These are phyloP conservation scores for Bipolaris zeicola DNA, from an alignment of 2,329 filamentous ascomycete species.

Conservation along the genomic window DNA sequence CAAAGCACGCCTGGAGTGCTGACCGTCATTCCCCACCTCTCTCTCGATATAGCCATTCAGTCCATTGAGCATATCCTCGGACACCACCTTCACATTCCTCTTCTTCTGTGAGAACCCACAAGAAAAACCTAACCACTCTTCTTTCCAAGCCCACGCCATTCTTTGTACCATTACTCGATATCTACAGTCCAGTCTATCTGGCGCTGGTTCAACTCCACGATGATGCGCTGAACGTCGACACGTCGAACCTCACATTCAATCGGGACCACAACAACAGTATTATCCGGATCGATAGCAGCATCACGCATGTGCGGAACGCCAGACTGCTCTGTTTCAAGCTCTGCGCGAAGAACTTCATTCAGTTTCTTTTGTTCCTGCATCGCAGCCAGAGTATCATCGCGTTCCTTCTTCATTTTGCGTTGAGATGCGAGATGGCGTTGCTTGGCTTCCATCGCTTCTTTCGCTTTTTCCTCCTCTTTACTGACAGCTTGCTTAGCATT, in stretches of 20 bases:
- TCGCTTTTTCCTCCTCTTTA: slow-evolving; percentile 26
- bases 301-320: slow-evolving; percentile 22
- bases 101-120: slow-evolving; percentile 10
- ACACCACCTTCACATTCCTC: slow-evolving; percentile 9
- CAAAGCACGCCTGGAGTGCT: slow-evolving; percentile 17
- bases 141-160: slow-evolving; percentile 16
- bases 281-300: slow-evolving; percentile 8
- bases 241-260: slow-evolving; percentile 19
- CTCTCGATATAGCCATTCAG: slow-evolving; percentile 13
- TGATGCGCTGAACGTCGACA: slow-evolving; percentile 13
- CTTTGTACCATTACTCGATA: slow-evolving; percentile 18
- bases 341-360: slow-evolving; percentile 15
- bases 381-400: slow-evolving; percentile 20
- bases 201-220: slow-evolving; percentile 9
- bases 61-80: slow-evolving; percentile 16
- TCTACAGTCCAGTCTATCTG: slow-evolving; percentile 10
- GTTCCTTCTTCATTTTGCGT: slow-evolving; percentile 22
- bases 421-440: slow-evolving; percentile 18
- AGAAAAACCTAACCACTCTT: slow-evolving; percentile 5
- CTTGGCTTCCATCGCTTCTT: slow-evolving; percentile 20
- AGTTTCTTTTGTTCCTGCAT: slow-evolving; percentile 15
- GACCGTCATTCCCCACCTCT: slow-evolving; percentile 21
- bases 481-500: slow-evolving; percentile 22
- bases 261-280: slow-evolving; percentile 17
- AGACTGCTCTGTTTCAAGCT: slow-evolving; percentile 20